phyloP scores from a whole-genome alignment of 257 asterid species.

The Striga asiatica region DNA sequence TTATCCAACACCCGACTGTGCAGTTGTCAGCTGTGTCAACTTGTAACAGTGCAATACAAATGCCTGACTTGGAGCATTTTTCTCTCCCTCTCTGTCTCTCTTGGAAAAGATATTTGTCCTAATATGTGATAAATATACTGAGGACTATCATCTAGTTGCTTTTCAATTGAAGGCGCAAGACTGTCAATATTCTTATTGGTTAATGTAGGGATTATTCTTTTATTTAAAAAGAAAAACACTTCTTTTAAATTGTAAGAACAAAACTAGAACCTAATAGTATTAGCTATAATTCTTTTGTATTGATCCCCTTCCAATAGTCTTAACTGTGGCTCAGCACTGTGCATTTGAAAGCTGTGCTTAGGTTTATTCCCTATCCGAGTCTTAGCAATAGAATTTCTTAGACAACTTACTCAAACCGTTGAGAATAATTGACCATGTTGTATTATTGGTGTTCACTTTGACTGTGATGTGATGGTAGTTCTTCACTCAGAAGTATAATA shows the following conservation, averaged over 20 bases:
- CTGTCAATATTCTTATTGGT: too few relatives aligned
- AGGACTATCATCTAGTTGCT: neutral
- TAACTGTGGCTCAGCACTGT: neutral
- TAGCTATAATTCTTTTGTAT: neutral
- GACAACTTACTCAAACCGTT: neutral
- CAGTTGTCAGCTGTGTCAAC: neutral
- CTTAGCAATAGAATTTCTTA: neutral
- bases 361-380: neutral
- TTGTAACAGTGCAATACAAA: neutral
- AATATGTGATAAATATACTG: neutral
- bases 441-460: neutral
- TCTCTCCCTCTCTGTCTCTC: neutral
- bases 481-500: too few relatives aligned
- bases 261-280: neutral
- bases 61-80: neutral
- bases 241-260: constrained; percentile 3
- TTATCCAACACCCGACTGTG: neutral
- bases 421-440: neutral
- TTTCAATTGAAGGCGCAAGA: neutral
- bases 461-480: too few relatives aligned
- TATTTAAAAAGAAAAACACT: too few relatives aligned
- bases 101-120: neutral
- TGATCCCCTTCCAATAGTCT: neutral
- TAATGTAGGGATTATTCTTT: too few relatives aligned
- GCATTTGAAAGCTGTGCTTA: neutral